These are phyloP conservation scores for Lactarius sp. DNA, from an alignment of 768 basidiomycete genomes.

Conservation along the genomic window DNA sequence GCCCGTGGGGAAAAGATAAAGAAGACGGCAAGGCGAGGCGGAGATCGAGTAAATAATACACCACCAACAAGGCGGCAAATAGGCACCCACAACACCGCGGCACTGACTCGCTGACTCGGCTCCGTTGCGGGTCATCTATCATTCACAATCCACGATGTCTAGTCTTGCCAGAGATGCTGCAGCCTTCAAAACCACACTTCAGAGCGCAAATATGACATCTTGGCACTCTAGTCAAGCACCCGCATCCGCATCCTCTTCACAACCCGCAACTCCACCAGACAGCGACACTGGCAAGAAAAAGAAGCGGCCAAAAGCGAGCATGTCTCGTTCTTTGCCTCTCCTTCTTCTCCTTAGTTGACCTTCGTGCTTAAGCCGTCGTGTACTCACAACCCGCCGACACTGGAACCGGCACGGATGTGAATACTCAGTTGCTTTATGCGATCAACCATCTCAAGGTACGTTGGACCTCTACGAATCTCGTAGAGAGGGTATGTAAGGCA, in stretches of 20 bases:
- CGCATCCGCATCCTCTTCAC: slow-evolving; percentile 31
- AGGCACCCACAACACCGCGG: slow-evolving; percentile 7
- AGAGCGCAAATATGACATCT: slow-evolving; percentile 63
- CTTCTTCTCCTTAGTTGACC: slow-evolving; percentile 23
- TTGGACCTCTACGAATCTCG: background rate
- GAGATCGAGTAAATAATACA: background rate
- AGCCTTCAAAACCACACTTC: slow-evolving; percentile 59
- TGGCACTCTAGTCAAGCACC: slow-evolving; percentile 57
- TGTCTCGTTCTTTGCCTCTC: slow-evolving; percentile 31
- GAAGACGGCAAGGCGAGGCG: background rate
- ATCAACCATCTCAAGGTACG: slow-evolving; percentile 75
- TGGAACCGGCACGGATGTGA: slow-evolving; percentile 72
- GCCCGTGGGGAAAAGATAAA: slow-evolving; percentile 1
- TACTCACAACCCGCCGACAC: slow-evolving; percentile 88
- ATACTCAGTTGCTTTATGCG: slow-evolving; percentile 83
- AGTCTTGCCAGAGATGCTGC: slow-evolving; percentile 65
- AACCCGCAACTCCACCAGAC: slow-evolving; percentile 37
- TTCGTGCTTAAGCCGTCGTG: slow-evolving; percentile 51
- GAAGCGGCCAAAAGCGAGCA: slow-evolving; percentile 60
- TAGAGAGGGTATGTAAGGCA: background rate
- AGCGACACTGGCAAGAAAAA: slow-evolving; percentile 39
- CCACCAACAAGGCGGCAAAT: background rate
- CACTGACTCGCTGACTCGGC: background rate
- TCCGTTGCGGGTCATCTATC: background rate
- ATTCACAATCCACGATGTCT: slow-evolving; percentile 49